Evolutionary conservation across 1,284 basidiomycete genomes (phyloP), one percentile per base, ranked within the genome.

Genomic region (Austroboletus rostrupii): DNA sequence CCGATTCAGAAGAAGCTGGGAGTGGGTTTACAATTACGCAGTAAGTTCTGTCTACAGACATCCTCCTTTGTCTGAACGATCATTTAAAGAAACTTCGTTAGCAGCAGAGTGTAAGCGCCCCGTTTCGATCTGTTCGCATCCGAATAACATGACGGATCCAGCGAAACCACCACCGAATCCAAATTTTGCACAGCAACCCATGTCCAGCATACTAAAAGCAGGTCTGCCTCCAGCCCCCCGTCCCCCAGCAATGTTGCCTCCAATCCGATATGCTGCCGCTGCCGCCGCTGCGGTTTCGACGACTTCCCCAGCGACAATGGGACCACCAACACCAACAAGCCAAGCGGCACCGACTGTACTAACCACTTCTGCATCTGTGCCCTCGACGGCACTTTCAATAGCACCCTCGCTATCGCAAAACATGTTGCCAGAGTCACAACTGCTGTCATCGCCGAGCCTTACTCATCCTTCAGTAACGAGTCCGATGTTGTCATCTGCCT

Each of bases 241-340:
- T 19, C 70, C 78, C 31, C 72, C 78, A 58, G 73, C 75, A n/a
- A 67, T 79, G 19, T 66, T 90, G 46, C 88, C 92, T 23, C 90
- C 92, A 11, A 92, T 96, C 63, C 80, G 90, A 45, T 97, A 97
- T 64, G 90, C 95, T 31, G 84, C 92, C 9, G 93, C 92, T 0
- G 94, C 93, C 2, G 93, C 92, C 1, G 92, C 92, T 0, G 91
- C 90, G 4, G 87, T 89, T 14, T 70, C 77, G 19, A 57, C 59
- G n/a, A 47, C 50, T 9, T 52, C 60, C 29, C 61, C 62, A 13
- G 43, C 45, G 13, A 62, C 62, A 35, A 19, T 62, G 47, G 57
- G 48, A 17, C 61, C 62, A 17, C 64, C 79, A 43, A 61, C 76
- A 57, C 55, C 76, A 36, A 61, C 63, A 32, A 74, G 64, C 43